Percentiles rank a stretch among this genome's conserved stretches.
These are phyloP conservation scores for Pholiota molesta DNA, from an alignment of 768 basidiomycete genomes.

Conservation along the genomic window DNA sequence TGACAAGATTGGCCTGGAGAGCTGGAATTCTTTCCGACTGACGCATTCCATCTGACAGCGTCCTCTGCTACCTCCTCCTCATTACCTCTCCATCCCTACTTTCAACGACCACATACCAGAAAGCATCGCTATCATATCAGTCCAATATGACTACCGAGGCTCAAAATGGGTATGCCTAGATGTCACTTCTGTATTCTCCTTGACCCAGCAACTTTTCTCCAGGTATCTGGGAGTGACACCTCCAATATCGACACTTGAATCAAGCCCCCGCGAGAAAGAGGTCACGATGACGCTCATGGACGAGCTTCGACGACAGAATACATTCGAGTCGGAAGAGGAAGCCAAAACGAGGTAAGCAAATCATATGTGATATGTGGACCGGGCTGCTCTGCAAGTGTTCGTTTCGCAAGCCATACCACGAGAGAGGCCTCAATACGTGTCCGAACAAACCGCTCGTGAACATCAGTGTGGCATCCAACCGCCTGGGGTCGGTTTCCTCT, in stretches of 20 bases:
- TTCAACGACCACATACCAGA: not conserved
- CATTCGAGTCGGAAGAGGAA: slow-evolving; percentile 90
- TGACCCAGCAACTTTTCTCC: slow-evolving; percentile 19
- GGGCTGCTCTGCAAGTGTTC: slow-evolving; percentile 5
- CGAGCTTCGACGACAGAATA: slow-evolving; percentile 83
- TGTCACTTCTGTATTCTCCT: not conserved
- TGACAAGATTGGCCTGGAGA: slow-evolving; percentile 4
- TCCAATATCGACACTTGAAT: slow-evolving; percentile 79
- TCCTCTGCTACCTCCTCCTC: not conserved
- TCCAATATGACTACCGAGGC: slow-evolving; percentile 22
- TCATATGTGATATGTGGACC: slow-evolving; percentile 8
- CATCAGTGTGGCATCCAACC: not conserved
- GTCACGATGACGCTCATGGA: slow-evolving; percentile 87
- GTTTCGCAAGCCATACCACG: slow-evolving; percentile 1
- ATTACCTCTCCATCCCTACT: not conserved
- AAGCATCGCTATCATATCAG: not conserved
- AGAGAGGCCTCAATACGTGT: slow-evolving; percentile 1
- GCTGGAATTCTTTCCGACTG: slow-evolving; percentile 8
- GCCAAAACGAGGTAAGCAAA: slow-evolving; percentile 77
- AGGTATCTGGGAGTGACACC: slow-evolving; percentile 85
- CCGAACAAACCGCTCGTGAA: not conserved
- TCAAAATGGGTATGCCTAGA: slow-evolving; percentile 23
- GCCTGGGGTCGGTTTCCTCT: not conserved
- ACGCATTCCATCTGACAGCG: not conserved
- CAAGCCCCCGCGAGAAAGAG: slow-evolving; percentile 78